Conservation (phyloP, 2,329 filamentous ascomycete genomes). For the Reticulascus tulasneorum region DNA sequence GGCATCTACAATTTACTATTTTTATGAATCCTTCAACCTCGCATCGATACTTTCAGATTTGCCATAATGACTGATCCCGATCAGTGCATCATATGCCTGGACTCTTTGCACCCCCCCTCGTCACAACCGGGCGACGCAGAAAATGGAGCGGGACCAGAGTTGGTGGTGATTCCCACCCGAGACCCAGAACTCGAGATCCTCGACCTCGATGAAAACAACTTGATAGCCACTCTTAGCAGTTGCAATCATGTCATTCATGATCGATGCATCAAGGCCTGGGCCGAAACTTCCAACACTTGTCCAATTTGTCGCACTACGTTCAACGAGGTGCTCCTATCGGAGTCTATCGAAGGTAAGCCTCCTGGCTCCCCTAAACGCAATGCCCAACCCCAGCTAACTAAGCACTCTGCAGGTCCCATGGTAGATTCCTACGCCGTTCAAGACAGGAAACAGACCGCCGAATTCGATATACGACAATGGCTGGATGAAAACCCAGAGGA, state of each 20-base stretch:
- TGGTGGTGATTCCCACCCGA: too few relatives aligned
- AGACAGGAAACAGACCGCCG: conserved; percentile 84
- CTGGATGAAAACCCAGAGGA: conserved; percentile 69
- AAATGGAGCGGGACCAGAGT: conserved; percentile 16
- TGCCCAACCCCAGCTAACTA: conserved; percentile 16
- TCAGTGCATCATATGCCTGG: conserved; percentile 68
- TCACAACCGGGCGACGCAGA: conserved; percentile 19
- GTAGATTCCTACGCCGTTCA: conserved; percentile 63
- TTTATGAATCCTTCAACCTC: conserved; percentile 44
- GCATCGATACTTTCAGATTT: conserved; percentile 31
- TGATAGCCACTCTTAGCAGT: conserved; percentile 60
- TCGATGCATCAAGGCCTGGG: conserved; percentile 89
- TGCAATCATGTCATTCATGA: conserved; percentile 94
- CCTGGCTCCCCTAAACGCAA: conserved; percentile 11
- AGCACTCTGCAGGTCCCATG: conserved; percentile 42
- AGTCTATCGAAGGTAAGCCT: conserved; percentile 71
- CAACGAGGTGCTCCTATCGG: conserved; percentile 82
- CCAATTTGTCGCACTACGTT: conserved; percentile 93
- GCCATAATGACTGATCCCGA: conserved; percentile 52
- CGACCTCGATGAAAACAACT: conserved; percentile 28
- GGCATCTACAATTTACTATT: conserved; percentile 19
- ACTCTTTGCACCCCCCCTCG: conserved; percentile 45
- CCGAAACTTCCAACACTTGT: conserved; percentile 94
- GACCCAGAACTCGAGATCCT: conserved; percentile 13
- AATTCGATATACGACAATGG: conserved; percentile 76